phyloP scores from a whole-genome alignment of 306 rosid species.

The Ammopiptanthus mongolicus region DNA sequence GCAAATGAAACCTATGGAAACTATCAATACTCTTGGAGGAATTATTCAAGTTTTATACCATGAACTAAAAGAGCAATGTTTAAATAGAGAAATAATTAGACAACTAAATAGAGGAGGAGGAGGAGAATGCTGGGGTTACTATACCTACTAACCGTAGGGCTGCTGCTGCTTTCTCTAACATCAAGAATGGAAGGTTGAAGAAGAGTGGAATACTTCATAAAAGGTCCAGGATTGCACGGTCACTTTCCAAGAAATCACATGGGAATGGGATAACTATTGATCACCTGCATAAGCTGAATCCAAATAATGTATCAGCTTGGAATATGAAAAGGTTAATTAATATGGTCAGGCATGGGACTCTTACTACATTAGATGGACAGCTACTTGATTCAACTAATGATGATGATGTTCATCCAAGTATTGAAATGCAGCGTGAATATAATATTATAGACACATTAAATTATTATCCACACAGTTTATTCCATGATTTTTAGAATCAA shows the following conservation, averaged over 20 bases:
- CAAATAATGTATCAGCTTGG: slow-evolving; percentile 83
- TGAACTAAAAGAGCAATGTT: no score
- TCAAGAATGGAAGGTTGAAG: slow-evolving; percentile 42
- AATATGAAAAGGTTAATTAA: slow-evolving; percentile 88
- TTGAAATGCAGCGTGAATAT: no score
- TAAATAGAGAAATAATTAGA: no score
- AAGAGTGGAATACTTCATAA: slow-evolving; percentile 37
- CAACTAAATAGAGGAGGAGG: no score
- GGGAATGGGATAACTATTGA: slow-evolving; percentile 66
- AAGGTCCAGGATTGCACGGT: slow-evolving; percentile 30
- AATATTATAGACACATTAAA: no score
- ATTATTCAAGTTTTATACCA: no score
- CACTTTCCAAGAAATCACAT: slow-evolving; percentile 40
- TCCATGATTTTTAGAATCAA: no score
- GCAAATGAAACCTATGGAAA: no score
- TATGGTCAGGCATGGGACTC: slow-evolving; percentile 61
- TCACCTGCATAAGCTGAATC: slow-evolving; percentile 68
- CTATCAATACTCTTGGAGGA: no score
- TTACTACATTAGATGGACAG: slow-evolving; percentile 68
- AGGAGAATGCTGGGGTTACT: slow-evolving; percentile 75
- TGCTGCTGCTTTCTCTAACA: slow-evolving; percentile 23
- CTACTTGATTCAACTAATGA: slow-evolving; percentile 33
- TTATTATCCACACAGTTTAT: no score
- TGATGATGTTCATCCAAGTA: no score
- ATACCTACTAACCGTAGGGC: slow-evolving; percentile 68